Evolutionary conservation across 805 yeast genomes (phyloP).

Genomic region (Saturnispora zaruensis): DNA sequence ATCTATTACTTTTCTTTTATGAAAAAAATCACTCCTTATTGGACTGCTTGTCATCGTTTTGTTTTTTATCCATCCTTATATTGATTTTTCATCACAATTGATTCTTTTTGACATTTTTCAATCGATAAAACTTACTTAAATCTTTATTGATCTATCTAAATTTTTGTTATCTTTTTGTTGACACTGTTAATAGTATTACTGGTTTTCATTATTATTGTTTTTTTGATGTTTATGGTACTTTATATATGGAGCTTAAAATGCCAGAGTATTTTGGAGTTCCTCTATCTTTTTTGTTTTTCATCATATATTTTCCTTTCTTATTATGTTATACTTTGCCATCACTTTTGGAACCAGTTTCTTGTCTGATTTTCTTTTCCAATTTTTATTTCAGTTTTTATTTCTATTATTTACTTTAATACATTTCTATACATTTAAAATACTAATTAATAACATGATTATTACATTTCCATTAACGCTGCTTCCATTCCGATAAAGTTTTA

Average conservation of each 20-base stretch:
- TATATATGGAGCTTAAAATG: not conserved
- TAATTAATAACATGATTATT: not conserved
- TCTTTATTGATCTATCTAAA: not conserved
- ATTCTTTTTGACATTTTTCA: not conserved
- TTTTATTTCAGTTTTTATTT: not conserved
- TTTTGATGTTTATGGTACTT: not conserved
- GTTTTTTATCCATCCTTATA: not conserved
- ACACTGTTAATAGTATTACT: not conserved
- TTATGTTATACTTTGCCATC: not conserved
- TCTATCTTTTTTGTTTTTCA: not conserved
- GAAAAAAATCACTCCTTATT: not conserved
- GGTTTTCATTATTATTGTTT: not conserved
- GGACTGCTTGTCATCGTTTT: not conserved
- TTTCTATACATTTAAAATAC: not conserved
- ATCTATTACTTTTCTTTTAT: not conserved
- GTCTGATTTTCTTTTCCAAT: not conserved
- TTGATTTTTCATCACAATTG: not conserved
- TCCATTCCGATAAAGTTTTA: not conserved
- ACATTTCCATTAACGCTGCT: not conserved
- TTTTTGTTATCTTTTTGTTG: not conserved
- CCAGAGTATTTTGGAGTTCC: not conserved
- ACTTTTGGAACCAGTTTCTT: not conserved
- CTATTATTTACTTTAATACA: not conserved
- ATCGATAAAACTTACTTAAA: not conserved
- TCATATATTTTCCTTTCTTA: not conserved